A percentile compares a stretch with the other conserved stretches of the same genome.
Evolutionary conservation across 306 rosid species (phyloP).

Genomic region (Comarum palustre): DNA sequence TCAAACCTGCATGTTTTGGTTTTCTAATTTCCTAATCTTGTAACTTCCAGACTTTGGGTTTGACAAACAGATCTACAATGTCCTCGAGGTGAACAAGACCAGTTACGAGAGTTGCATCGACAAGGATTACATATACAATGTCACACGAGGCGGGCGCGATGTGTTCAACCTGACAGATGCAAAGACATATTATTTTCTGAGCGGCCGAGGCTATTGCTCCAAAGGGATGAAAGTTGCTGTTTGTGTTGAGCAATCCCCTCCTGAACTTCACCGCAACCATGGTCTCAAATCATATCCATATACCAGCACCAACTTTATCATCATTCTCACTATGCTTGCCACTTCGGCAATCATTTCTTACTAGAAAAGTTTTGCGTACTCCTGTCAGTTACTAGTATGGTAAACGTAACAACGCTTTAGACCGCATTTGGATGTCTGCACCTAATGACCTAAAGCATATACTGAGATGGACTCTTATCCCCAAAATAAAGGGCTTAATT

Average conservation of each 20-base stretch:
- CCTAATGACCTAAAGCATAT: not conserved
- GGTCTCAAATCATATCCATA: not conserved
- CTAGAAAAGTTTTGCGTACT: not conserved
- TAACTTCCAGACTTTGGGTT: constrained; percentile 33
- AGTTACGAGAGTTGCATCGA: constrained; percentile 27
- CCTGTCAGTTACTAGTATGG: not conserved
- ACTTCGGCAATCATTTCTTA: not conserved
- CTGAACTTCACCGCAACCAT: not conserved
- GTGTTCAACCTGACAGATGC: constrained; percentile 32
- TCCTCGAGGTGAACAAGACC: constrained; percentile 30
- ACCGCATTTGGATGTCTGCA: not conserved
- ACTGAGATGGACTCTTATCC: not conserved
- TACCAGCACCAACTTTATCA: not conserved
- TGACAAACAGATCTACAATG: constrained; percentile 22
- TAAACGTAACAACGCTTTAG: not conserved
- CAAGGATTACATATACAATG: constrained; percentile 5
- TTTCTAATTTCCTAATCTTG: not conserved
- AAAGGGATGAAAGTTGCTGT: constrained; percentile 52
- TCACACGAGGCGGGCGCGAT: constrained; percentile 30
- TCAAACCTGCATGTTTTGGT: not conserved
- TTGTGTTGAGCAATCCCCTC: constrained; percentile 2
- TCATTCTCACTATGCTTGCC: not conserved
- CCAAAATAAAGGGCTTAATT: not conserved
- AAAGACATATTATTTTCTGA: constrained; percentile 35
- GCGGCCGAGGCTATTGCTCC: constrained; percentile 48